These are phyloP conservation scores for Coniochaeta ligniaria DNA, from an alignment of 2,329 filamentous ascomycete species.

Conservation along the genomic window DNA sequence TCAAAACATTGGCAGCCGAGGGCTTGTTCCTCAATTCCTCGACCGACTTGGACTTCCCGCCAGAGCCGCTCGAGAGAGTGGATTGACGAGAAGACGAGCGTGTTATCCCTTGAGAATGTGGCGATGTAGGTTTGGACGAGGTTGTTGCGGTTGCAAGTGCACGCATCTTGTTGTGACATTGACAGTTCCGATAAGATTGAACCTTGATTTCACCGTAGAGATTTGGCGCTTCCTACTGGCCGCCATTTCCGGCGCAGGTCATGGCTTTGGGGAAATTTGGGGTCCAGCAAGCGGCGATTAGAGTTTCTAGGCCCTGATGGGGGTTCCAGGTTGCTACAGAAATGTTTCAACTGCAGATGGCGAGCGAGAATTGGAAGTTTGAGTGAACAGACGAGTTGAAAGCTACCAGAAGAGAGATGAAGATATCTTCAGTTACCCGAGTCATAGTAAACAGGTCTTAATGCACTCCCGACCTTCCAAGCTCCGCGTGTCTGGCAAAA, in stretches of 20 bases:
- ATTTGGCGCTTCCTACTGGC: conserved; percentile 1
- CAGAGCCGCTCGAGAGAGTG: not conserved
- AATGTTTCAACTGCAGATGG: not conserved
- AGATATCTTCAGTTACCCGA: not conserved
- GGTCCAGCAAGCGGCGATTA: not conserved
- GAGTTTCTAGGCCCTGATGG: not conserved
- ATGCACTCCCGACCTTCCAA: not conserved
- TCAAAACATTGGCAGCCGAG: conserved; percentile 16
- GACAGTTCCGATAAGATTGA: conserved; percentile 1
- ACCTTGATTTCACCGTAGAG: not conserved
- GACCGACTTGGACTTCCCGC: not conserved
- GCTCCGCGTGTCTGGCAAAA: not conserved
- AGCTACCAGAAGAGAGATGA: not conserved
- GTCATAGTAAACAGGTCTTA: not conserved
- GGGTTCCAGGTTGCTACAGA: not conserved
- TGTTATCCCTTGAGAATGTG: not conserved
- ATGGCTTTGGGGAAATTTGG: not conserved
- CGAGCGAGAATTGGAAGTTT: no score
- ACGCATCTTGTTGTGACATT: not conserved
- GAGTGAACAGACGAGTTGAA: not conserved
- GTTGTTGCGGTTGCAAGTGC: not conserved
- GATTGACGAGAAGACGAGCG: conserved; percentile 4
- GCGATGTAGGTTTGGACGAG: conserved; percentile 3
- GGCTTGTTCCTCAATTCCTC: conserved; percentile 6
- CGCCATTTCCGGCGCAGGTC: conserved; percentile 1